These are phyloP conservation scores for Cruciata laevipes DNA, from an alignment of 257 asterid species.

Conservation along the genomic window DNA sequence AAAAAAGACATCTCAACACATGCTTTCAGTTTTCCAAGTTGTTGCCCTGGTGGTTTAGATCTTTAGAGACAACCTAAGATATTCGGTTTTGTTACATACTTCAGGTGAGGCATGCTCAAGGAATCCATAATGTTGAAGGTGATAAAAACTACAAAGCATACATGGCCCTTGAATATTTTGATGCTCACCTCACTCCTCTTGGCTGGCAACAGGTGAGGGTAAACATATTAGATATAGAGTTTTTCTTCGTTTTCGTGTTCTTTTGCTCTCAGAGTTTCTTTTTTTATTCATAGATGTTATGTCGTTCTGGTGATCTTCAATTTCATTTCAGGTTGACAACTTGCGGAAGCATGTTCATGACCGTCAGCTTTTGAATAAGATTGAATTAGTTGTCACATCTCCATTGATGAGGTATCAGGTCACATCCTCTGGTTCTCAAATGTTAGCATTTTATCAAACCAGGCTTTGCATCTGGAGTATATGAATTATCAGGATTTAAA, in stretches of 20 bases:
- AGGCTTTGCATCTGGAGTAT: not conserved
- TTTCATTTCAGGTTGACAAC: constrained; percentile 68
- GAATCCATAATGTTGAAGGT: constrained; percentile 81
- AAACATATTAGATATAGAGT: constrained; percentile 6
- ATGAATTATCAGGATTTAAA: not conserved
- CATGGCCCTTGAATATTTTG: constrained; percentile 78
- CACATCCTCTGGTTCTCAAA: not conserved
- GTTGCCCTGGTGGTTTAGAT: constrained; percentile 19
- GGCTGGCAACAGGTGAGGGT: constrained; percentile 84
- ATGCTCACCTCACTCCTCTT: constrained; percentile 82
- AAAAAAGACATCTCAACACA: constrained; percentile 18
- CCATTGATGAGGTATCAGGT: constrained; percentile 67
- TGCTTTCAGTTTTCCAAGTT: constrained; percentile 35
- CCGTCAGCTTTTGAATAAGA: constrained; percentile 66
- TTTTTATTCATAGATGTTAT: not conserved
- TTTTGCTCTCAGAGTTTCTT: not conserved
- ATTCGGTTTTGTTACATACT: constrained; percentile 40
- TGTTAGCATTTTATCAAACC: constrained; percentile 5
- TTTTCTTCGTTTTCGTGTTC: not conserved
- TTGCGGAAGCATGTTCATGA: constrained; percentile 74
- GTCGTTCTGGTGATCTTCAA: constrained; percentile 6
- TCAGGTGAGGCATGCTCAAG: constrained; percentile 98
- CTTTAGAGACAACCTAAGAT: constrained; percentile 32
- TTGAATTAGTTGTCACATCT: constrained; percentile 81
- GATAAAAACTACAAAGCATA: constrained; percentile 67